These are phyloP conservation scores for Pythium scleroteichum DNA, from an alignment of 352 stramenopile species.

Conservation along the genomic window DNA sequence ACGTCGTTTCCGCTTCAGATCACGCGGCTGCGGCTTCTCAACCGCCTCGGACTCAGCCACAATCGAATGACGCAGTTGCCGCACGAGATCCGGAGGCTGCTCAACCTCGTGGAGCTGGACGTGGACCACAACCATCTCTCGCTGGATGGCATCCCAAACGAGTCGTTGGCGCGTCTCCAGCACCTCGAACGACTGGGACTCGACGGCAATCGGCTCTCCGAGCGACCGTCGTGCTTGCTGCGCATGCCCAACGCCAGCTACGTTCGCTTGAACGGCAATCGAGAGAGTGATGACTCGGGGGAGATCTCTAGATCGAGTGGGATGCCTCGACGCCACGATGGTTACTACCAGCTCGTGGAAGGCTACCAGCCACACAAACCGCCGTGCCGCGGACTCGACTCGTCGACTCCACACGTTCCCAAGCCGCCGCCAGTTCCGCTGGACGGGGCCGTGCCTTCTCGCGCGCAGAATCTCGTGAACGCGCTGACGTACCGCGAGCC, in stretches of 20 bases:
- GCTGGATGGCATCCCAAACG: slow-evolving; percentile 37
- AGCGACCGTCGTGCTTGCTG: slow-evolving; percentile 28
- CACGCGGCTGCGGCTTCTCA: slow-evolving; percentile 54
- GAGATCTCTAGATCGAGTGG: neutral
- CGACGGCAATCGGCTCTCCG: slow-evolving; percentile 49
- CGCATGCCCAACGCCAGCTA: slow-evolving; percentile 39
- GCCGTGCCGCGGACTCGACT: neutral
- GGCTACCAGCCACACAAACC: slow-evolving; percentile 18
- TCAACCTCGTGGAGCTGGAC: slow-evolving; percentile 64
- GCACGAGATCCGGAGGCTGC: slow-evolving; percentile 47
- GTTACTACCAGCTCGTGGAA: slow-evolving; percentile 49
- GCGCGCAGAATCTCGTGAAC: slow-evolving; percentile 9
- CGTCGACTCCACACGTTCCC: neutral
- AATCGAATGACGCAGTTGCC: slow-evolving; percentile 51
- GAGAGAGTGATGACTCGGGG: neutral
- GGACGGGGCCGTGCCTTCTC: neutral
- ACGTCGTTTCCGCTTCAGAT: slow-evolving; percentile 45
- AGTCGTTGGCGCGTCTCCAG: slow-evolving; percentile 43
- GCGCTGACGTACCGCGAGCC: neutral
- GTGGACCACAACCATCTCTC: slow-evolving; percentile 61
- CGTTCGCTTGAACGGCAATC: slow-evolving; percentile 58
- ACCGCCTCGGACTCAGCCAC: slow-evolving; percentile 57
- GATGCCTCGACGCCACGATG: slow-evolving; percentile 43
- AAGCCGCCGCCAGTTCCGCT: neutral
- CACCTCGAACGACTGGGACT: slow-evolving; percentile 62